Base-by-base conservation (phyloP, 345 rosid species). In the Rhodomyrtus tomentosa region DNA sequence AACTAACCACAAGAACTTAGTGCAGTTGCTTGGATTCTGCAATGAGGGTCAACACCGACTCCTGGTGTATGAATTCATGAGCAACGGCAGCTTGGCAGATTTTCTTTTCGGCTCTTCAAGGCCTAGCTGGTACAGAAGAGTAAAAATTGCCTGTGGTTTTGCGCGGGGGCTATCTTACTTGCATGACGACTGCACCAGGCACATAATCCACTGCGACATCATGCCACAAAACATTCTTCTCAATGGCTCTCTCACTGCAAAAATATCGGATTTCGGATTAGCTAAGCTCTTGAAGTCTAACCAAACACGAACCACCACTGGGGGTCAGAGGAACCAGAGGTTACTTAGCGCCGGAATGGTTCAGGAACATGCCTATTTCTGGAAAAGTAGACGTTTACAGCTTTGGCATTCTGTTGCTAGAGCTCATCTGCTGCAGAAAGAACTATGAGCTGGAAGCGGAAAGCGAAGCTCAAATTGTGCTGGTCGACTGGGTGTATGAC, bases 1-100 rank as follows among this genome's bases (percentile, higher is more conserved):
- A 40, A 90, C 91, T 6, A 82, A 88, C 76, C 91, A 90, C 86
- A 90, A 58, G 88, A 90, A 90, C 76, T 84, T 90, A 11, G 91
- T 90, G 38, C 62, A 73, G 48, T 81, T 90, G 80, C 32, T 88
- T 9, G 91, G 90, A 25, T 90, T 62, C 68, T 90, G 90, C 51
- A 83, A 83, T 15, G 87, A 88, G 7, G 90, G 86, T n/a, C 55
- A 84, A 9, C 82, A 87, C 36, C 81, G 86, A 50, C 56, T 88
- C 3, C 48, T 90, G 83, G 86, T 90, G 18, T 87, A 88, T 29
- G 90, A 90, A 84, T 79, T 82, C 86, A 54, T 88, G 85, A 84
- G 85, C 32, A 87, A 87, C 24, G 88, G 92, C 52, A 52, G 81
- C 1, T 27, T 90, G 25, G 86, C 88, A 0, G 56, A 58, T 52